phyloP scores from a whole-genome alignment of 164 flowering plant genomes.

The Piper betle region DNA sequence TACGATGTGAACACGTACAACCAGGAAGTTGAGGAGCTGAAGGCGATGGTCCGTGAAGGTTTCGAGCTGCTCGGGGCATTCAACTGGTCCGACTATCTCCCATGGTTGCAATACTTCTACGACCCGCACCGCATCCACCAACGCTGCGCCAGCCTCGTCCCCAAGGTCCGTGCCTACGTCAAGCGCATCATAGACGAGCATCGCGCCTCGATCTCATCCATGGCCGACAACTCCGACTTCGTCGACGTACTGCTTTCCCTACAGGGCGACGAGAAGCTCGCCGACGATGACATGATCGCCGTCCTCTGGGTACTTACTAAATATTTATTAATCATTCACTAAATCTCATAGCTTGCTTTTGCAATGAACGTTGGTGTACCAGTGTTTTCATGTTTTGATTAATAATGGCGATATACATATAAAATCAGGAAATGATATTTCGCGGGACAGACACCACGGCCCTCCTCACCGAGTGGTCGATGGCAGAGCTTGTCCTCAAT shows the following conservation, averaged over 20 bases:
- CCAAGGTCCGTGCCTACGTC: constrained; percentile 43
- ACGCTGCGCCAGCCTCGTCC: constrained; percentile 41
- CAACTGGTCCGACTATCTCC: constrained; percentile 64
- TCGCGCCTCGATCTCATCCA: not conserved
- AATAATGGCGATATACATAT: not conserved
- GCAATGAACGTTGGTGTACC: no score
- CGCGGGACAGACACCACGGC: constrained; percentile 49
- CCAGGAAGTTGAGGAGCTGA: constrained; percentile 21
- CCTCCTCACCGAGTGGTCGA: constrained; percentile 36
- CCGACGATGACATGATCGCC: constrained; percentile 48
- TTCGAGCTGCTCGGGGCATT: constrained; percentile 68
- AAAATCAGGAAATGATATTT: constrained; percentile 43
- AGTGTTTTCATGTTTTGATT: not conserved
- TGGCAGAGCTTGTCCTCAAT: constrained; percentile 37
- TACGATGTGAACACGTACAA: constrained; percentile 14
- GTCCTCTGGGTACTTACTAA: constrained; percentile 36
- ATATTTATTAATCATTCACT: not conserved
- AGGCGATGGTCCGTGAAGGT: constrained; percentile 56
- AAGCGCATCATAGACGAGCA: constrained; percentile 30
- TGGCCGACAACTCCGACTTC: constrained; percentile 22
- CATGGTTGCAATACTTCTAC: constrained; percentile 40
- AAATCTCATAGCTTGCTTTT: not conserved
- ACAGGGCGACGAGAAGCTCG: constrained; percentile 42
- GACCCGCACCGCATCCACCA: constrained; percentile 30
- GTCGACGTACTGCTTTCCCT: constrained; percentile 49